Conservation (phyloP, 2,329 filamentous ascomycete genomes). For the Drechslerella coelobrocha region DNA sequence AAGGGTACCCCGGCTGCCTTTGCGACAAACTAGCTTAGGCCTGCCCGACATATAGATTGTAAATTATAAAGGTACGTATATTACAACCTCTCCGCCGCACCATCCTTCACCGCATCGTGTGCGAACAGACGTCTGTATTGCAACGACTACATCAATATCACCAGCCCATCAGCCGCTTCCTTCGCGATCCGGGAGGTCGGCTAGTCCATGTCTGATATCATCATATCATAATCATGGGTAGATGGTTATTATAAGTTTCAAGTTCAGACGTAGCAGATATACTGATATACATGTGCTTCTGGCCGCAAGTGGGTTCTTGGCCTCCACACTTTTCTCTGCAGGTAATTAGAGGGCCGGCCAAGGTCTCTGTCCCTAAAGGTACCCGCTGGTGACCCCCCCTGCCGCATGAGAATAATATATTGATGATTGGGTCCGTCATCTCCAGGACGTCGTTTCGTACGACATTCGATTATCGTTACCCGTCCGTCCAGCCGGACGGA, state of each 20-base stretch:
- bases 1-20: slow-evolving; percentile 17
- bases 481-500: not conserved
- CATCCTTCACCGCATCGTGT: too few species aligned
- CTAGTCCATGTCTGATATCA: not conserved
- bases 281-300: not conserved
- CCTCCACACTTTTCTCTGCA: not conserved
- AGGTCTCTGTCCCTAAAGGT: not conserved
- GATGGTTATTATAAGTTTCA: slow-evolving; percentile 11
- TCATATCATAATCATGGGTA: not conserved
- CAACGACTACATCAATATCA: too few species aligned
- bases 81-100: not conserved
- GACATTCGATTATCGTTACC: not conserved
- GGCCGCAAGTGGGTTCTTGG: not conserved
- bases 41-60: not conserved
- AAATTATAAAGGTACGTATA: not conserved
- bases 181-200: not conserved
- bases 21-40: slow-evolving; percentile 8
- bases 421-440: not conserved
- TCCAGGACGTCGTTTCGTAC: not conserved
- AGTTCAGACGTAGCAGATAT: not conserved
- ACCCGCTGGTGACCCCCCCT: not conserved
- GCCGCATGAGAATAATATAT: not conserved
- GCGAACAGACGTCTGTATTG: too few species aligned
- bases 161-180: not conserved
- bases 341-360: not conserved